Conservation (phyloP, 2,329 filamentous ascomycete genomes). For the Parasarocladium wereldwijsianum region DNA sequence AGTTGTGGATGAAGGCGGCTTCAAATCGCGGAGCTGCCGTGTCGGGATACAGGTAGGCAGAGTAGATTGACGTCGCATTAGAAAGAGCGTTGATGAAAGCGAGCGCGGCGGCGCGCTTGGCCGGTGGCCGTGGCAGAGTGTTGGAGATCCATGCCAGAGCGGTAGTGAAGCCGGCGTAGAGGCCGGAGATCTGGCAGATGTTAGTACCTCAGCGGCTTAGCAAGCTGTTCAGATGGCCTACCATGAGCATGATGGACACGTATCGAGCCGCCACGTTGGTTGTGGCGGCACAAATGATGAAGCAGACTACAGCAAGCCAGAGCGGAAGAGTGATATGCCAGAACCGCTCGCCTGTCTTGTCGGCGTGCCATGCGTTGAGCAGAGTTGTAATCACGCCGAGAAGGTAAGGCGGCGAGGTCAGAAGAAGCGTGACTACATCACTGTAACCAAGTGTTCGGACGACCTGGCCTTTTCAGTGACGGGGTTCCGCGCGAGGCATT, state of each 20-base stretch:
- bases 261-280: constrained; percentile 47
- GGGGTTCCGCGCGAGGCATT: no score
- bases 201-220: constrained; percentile 4
- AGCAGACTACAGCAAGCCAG: constrained; percentile 44
- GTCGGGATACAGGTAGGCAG: constrained; percentile 51
- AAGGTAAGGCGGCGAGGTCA: constrained; percentile 53
- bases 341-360: constrained; percentile 56
- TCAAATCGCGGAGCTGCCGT: constrained; percentile 26
- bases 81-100: constrained; percentile 56
- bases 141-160: constrained; percentile 62
- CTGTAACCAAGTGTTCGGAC: constrained; percentile 52
- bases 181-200: constrained; percentile 28
- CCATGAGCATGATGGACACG: constrained; percentile 59
- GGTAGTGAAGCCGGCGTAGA: constrained; percentile 55
- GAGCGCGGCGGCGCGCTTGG: constrained; percentile 54
- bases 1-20: constrained; percentile 54
- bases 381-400: constrained; percentile 47
- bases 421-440: constrained; percentile 42
- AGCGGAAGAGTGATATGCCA: constrained; percentile 51
- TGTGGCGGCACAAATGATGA: constrained; percentile 54
- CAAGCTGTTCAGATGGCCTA: constrained; percentile 6
- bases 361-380: constrained; percentile 54
- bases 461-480: no score
- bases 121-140: constrained; percentile 58
- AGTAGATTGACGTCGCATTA: constrained; percentile 22